Evolutionary conservation across 495 filamentous ascomycete species (phyloP).

Genomic region (Penicillium angulare): DNA sequence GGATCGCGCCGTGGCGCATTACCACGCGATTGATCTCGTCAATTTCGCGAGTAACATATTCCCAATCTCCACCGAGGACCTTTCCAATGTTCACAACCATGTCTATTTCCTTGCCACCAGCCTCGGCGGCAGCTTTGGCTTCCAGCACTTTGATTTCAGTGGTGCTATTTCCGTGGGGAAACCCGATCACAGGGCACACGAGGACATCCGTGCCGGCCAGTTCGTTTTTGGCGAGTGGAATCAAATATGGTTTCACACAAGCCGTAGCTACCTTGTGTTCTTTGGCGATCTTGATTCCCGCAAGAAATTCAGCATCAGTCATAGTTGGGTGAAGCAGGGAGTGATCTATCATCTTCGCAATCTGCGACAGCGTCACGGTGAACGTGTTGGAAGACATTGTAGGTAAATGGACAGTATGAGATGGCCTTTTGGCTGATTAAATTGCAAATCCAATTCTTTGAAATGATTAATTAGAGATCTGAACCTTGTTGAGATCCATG

Average conservation of each 20-base stretch:
- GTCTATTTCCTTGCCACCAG: slow-evolving; percentile 54
- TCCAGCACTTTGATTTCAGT: slow-evolving; percentile 53
- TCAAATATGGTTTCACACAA: slow-evolving; percentile 54
- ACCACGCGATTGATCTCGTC: slow-evolving; percentile 47
- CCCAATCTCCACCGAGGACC: slow-evolving; percentile 54
- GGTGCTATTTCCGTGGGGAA: slow-evolving; percentile 57
- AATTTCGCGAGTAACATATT: slow-evolving; percentile 52
- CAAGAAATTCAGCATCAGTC: slow-evolving; percentile 52
- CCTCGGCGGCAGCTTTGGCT: slow-evolving; percentile 43
- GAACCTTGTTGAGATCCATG: no score
- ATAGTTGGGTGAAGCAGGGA: slow-evolving; percentile 60
- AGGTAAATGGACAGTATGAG: no score
- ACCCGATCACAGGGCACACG: slow-evolving; percentile 57
- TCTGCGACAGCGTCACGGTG: slow-evolving; percentile 47
- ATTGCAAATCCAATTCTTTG: no score
- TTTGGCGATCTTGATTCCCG: slow-evolving; percentile 47
- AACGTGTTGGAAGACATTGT: slow-evolving; percentile 30
- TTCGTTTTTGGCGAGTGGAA: slow-evolving; percentile 44
- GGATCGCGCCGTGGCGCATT: slow-evolving; percentile 31
- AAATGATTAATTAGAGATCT: no score
- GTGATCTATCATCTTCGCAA: slow-evolving; percentile 61
- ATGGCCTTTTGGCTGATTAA: no score
- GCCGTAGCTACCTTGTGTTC: slow-evolving; percentile 52
- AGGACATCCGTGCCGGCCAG: slow-evolving; percentile 48
- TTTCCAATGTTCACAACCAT: slow-evolving; percentile 61